Evolutionary conservation across 257 asterid species (phyloP).

Genomic region (Scutellaria baicalensis): DNA sequence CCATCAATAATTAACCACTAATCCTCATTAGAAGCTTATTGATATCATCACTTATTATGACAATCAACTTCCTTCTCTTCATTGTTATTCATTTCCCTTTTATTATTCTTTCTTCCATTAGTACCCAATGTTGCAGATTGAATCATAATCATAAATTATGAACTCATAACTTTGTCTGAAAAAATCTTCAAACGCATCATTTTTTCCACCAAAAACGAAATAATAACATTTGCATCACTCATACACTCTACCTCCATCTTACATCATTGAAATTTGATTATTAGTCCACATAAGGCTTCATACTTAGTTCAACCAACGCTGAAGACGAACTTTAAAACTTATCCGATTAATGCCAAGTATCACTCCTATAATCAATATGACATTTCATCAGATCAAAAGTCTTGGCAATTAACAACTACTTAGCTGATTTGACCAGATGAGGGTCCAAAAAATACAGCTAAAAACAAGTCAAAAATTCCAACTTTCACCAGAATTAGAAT

Average conservation of each 20-base stretch:
- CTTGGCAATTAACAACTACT: background rate
- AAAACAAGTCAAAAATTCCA: conserved; percentile 10
- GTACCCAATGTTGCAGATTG: background rate
- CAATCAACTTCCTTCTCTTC: conserved; percentile 1
- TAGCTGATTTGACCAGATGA: conserved; percentile 7
- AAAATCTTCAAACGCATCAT: background rate
- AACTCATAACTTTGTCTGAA: background rate
- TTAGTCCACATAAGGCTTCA: background rate
- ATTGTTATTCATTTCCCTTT: background rate
- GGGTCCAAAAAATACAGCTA: background rate
- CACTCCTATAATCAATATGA: background rate
- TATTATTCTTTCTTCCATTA: background rate
- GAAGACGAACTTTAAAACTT: background rate
- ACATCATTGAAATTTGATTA: background rate
- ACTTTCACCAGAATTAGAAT: background rate
- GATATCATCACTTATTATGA: background rate
- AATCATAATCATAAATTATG: background rate
- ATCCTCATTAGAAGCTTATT: conserved; percentile 1
- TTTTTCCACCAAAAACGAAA: background rate
- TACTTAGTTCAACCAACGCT: background rate
- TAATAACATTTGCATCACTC: background rate
- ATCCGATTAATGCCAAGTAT: background rate
- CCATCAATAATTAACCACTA: background rate
- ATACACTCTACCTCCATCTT: background rate
- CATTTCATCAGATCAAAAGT: conserved; percentile 1